Base-by-base conservation (phyloP, 2,329 filamentous ascomycete genomes). In the Lasiodiplodia gonubiensis region DNA sequence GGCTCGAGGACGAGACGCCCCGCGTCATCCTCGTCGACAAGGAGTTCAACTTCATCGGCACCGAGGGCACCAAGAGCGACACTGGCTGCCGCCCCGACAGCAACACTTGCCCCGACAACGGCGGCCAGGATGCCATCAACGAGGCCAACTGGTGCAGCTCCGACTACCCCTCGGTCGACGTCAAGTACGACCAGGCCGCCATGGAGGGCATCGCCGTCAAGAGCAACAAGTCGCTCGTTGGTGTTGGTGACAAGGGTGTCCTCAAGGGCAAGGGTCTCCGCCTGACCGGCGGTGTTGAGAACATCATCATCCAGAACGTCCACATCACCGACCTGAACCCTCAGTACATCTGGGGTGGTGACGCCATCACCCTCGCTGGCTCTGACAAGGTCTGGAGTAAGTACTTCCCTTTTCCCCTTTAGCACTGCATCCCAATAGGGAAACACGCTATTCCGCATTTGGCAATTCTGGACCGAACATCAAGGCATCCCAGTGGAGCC, bases 241-340 rank as follows among this genome's bases (percentile, higher is more conserved):
- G 81, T 21, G 73, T 77, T 33, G 80, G 80, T 4, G 76, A 73
- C 37, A 78, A 76, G 60, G 81, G 77, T 54, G 72, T 81, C 2
- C 75, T 83, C 57, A 78, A 77, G 37, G 81, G 81, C 63, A 82
- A 80, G 69, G 80, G 80, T 14, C 73, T 83, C 4, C 73, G 74
- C 0, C 71, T 83, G 27, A 70, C 70, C n/a, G 72, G 70, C 48
- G 74, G 74, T 23, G 76, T 72, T 5, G 73, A 70, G 63, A 81
- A 81, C 68, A 70, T 80, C n/a, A 76, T 77, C 69, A 76, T 82
- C 68, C 77, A 82, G 70, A 81, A 81, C 69, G 72, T 82, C n/a
- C 72, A 75, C 49, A 75, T 80, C 70, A 78, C 74, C 23, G 74
- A 74, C 48, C 71, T 80, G 37, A 80, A 80, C 72, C 78, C 78